Conservation (phyloP, 2,329 filamentous ascomycete species). For the Alternaria panax region DNA sequence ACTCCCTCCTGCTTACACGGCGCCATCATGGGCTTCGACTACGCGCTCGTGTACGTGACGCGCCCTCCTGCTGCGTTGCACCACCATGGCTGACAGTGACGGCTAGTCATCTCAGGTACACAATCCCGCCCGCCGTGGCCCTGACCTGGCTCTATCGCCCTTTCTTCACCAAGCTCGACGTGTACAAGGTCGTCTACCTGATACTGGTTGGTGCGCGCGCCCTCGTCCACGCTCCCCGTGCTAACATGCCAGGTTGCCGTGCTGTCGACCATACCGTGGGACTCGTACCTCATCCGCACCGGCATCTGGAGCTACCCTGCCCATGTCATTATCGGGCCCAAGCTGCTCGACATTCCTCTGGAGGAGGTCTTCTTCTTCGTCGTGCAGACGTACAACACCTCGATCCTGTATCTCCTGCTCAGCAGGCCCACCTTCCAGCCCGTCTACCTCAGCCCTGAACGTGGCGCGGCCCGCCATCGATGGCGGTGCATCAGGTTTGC, state of each 20-base stretch:
- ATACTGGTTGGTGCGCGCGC: slow-evolving; percentile 53
- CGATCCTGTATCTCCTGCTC: slow-evolving; percentile 70
- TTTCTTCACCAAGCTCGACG: slow-evolving; percentile 67
- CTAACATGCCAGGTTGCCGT: slow-evolving; percentile 64
- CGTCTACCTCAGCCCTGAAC: slow-evolving; percentile 57
- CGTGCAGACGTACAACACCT: slow-evolving; percentile 77
- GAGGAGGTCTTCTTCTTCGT: slow-evolving; percentile 82
- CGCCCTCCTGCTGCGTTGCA: slow-evolving; percentile 5
- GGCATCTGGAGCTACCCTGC: slow-evolving; percentile 75
- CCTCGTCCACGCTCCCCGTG: not conserved
- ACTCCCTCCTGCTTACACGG: slow-evolving; percentile 8
- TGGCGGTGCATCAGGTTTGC: slow-evolving; percentile 50
- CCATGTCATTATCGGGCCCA: slow-evolving; percentile 69
- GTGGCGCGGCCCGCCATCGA: slow-evolving; percentile 34
- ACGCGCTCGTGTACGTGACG: slow-evolving; percentile 66
- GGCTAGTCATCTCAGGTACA: slow-evolving; percentile 70
- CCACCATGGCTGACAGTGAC: slow-evolving; percentile 21
- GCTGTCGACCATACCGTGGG: slow-evolving; percentile 75
- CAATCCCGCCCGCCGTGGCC: slow-evolving; percentile 67
- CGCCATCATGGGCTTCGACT: slow-evolving; percentile 64
- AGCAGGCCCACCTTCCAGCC: slow-evolving; percentile 69
- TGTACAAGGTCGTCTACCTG: slow-evolving; percentile 68
- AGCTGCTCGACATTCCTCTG: slow-evolving; percentile 68
- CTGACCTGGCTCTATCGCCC: slow-evolving; percentile 68
- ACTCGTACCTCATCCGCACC: slow-evolving; percentile 74